A percentile compares a stretch with the other conserved stretches of the same genome.
These are phyloP conservation scores for Fraxinus angustifolia DNA, from an alignment of 305 asterid species.

Conservation along the genomic window DNA sequence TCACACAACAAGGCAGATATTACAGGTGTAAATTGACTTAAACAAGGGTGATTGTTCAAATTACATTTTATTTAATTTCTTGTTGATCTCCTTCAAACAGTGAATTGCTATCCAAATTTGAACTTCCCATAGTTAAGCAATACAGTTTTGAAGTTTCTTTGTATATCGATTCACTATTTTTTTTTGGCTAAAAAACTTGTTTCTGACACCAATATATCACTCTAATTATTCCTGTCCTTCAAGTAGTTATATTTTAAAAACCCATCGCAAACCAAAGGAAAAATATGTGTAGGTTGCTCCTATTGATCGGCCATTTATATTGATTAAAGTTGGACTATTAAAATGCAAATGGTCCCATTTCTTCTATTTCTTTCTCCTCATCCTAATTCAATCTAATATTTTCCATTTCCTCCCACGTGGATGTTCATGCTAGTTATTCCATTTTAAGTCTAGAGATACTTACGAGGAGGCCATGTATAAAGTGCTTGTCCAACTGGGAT, in stretches of 20 bases:
- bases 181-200: not conserved
- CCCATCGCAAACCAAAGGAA: not conserved
- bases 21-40: not conserved
- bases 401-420: not conserved
- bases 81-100: slow-evolving; percentile 12
- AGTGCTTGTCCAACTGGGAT: not conserved
- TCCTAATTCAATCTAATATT: not conserved
- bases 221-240: not conserved
- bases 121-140: not conserved
- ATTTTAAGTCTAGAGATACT: not conserved
- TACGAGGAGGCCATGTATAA: not conserved
- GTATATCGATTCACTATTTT: not conserved
- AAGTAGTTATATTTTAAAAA: not conserved
- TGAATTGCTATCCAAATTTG: not conserved
- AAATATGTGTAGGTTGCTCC: not conserved
- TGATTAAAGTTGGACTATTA: not conserved
- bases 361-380: not conserved
- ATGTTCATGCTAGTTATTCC: not conserved
- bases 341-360: not conserved
- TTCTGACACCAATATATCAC: not conserved
- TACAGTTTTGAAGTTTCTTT: not conserved
- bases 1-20: not conserved
- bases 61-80: not conserved
- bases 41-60: not conserved
- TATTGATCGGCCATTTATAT: not conserved